Conservation (phyloP, 345 rosid genomes). For the Melastoma malabathricum region DNA sequence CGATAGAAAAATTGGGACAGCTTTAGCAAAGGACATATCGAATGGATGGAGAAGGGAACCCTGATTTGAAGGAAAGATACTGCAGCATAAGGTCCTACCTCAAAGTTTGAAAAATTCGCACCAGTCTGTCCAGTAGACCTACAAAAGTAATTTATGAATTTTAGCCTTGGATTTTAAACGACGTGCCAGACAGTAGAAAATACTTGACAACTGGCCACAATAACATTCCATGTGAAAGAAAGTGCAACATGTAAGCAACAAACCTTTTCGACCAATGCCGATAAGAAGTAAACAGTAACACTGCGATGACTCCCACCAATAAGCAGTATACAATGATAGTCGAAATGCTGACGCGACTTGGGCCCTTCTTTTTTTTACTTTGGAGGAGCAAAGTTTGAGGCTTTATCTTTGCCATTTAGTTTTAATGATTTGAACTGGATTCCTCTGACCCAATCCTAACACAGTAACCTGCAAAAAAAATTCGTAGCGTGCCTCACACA, state of each 20-base stretch:
- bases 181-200: not conserved
- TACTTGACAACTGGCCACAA: too few relatives aligned
- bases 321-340: conserved; percentile 39
- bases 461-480: too few relatives aligned
- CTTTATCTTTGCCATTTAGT: conserved; percentile 64
- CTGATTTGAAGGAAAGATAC: not conserved
- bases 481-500: too few relatives aligned
- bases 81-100: conserved; percentile 17
- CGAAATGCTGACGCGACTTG: conserved; percentile 43
- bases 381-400: conserved; percentile 69
- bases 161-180: not conserved
- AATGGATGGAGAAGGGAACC: too few relatives aligned
- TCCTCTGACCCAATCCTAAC: too few relatives aligned
- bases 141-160: not conserved
- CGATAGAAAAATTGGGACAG: not conserved
- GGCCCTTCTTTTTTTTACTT: conserved; percentile 76
- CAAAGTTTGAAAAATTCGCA: conserved; percentile 19
- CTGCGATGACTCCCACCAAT: conserved; percentile 26
- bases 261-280: conserved; percentile 60
- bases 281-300: conserved; percentile 40
- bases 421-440: too few relatives aligned
- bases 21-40: too few relatives aligned
- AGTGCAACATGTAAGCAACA: conserved; percentile 8
- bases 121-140: conserved; percentile 14
- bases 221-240: not conserved